phyloP scores from a whole-genome alignment of 768 basidiomycete genomes.

The Rhodocollybia butyracea region DNA sequence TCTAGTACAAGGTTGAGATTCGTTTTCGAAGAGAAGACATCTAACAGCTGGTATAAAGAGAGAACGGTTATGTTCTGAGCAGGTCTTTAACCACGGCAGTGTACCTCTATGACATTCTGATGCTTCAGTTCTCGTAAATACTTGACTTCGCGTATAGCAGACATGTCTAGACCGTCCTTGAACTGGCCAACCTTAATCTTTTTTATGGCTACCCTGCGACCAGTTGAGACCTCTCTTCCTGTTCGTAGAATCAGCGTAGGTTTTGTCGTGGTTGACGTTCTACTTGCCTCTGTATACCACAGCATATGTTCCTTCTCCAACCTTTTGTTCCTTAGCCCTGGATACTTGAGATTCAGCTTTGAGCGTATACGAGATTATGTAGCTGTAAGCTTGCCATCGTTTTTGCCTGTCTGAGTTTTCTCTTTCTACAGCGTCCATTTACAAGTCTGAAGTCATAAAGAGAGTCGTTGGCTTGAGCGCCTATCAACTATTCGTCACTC shows the following conservation, averaged over 20 bases:
- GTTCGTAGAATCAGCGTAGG: conserved; percentile 3
- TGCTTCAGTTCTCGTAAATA: conserved; percentile 92
- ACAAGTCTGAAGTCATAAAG: not conserved
- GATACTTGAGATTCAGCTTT: conserved; percentile 8
- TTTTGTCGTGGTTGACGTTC: not conserved
- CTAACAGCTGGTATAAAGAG: conserved; percentile 63
- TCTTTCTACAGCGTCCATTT: conserved; percentile 81
- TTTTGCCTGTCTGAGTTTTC: conserved; percentile 73
- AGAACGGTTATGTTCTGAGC: not conserved
- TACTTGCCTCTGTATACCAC: conserved; percentile 86
- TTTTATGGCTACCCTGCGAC: conserved; percentile 92
- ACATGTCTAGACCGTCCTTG: conserved; percentile 99
- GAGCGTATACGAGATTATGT: conserved; percentile 1
- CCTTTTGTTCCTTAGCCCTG: conserved; percentile 79
- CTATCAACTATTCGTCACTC: no score
- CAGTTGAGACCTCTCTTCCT: conserved; percentile 76
- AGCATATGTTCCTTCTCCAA: conserved; percentile 93
- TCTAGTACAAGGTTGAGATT: conserved; percentile 98
- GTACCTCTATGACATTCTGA: conserved; percentile 90
- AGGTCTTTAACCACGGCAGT: conserved; percentile 10
- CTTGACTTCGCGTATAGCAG: conserved; percentile 96
- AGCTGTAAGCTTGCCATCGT: conserved; percentile 45
- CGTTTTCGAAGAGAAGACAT: conserved; percentile 94
- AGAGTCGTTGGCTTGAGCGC: not conserved
- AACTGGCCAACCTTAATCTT: conserved; percentile 97